These are phyloP conservation scores for Pseudogymnoascus sp. DNA, from an alignment of 2,329 filamentous ascomycete species.

Conservation along the genomic window DNA sequence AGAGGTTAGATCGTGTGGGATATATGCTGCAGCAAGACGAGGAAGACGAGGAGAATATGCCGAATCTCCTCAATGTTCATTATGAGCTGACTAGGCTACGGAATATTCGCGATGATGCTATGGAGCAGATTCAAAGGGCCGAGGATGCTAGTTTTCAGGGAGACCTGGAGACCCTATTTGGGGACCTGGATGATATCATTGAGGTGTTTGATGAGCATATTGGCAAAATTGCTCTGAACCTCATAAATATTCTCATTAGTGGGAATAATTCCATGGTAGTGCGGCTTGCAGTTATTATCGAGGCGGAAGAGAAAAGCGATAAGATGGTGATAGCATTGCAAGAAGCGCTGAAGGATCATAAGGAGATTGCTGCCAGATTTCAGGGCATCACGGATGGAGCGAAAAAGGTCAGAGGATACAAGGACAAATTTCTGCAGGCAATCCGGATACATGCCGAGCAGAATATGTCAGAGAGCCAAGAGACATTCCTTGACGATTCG, in stretches of 20 bases:
- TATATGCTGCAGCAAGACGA: constrained; percentile 75
- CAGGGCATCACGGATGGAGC: constrained; percentile 92
- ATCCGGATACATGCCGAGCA: constrained; percentile 53
- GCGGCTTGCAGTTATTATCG: constrained; percentile 80
- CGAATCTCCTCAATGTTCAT: constrained; percentile 80
- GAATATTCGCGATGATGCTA: constrained; percentile 91
- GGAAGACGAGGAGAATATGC: constrained; percentile 77
- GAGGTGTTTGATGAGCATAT: constrained; percentile 96
- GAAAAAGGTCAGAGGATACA: constrained; percentile 88
- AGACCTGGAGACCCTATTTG: constrained; percentile 85
- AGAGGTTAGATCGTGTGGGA: constrained; percentile 67
- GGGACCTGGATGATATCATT: constrained; percentile 74
- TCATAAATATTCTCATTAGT: constrained; percentile 77
- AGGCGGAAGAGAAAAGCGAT: constrained; percentile 95
- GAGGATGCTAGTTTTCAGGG: constrained; percentile 65
- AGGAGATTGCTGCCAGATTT: constrained; percentile 86
- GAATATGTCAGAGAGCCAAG: constrained; percentile 52
- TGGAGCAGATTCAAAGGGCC: constrained; percentile 84
- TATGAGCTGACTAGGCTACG: constrained; percentile 85
- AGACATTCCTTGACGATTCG: constrained; percentile 75
- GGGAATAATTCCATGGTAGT: constrained; percentile 88
- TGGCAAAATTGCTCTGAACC: constrained; percentile 75
- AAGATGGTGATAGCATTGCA: constrained; percentile 83
- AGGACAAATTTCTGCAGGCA: constrained; percentile 79
- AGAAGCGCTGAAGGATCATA: constrained; percentile 90